phyloP scores from a whole-genome alignment of 2,329 filamentous ascomycete genomes.

The Aspergillus floridensis region DNA sequence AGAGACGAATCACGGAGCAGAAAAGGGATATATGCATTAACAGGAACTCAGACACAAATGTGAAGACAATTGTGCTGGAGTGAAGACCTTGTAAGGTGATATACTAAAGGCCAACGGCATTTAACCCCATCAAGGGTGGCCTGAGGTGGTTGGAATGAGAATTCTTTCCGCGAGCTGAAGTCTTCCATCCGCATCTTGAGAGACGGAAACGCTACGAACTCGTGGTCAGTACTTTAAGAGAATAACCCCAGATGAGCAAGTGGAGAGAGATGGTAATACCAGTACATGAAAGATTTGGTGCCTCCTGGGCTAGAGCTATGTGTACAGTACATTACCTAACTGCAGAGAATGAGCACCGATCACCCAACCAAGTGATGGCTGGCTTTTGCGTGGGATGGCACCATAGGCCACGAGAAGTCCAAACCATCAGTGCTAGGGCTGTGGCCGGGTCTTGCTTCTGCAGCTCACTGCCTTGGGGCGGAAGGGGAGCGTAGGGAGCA shows the following conservation, averaged over 20 bases:
- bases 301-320: neutral
- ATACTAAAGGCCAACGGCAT: too few species aligned
- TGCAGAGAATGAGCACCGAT: constrained; percentile 1
- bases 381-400: constrained; percentile 3
- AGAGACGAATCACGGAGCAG: neutral
- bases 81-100: too few species aligned
- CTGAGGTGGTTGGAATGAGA: neutral
- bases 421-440: constrained; percentile 11
- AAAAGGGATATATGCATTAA: too few species aligned
- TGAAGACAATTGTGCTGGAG: too few species aligned
- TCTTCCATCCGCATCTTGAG: neutral
- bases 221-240: neutral
- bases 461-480: neutral
- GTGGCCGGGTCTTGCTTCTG: constrained; percentile 5
- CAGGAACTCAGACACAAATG: too few species aligned
- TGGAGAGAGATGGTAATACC: neutral
- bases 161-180: neutral
- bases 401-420: constrained; percentile 11
- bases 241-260: neutral
- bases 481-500: neutral
- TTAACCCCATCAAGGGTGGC: too few species aligned
- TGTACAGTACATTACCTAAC: neutral
- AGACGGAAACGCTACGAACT: neutral
- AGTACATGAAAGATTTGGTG: neutral
- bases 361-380: constrained; percentile 12